A percentile compares a stretch with the other conserved stretches of the same genome.
phyloP scores from a whole-genome alignment of 176 grass and related monocot species.

The Hyparrhenia diplandra region DNA sequence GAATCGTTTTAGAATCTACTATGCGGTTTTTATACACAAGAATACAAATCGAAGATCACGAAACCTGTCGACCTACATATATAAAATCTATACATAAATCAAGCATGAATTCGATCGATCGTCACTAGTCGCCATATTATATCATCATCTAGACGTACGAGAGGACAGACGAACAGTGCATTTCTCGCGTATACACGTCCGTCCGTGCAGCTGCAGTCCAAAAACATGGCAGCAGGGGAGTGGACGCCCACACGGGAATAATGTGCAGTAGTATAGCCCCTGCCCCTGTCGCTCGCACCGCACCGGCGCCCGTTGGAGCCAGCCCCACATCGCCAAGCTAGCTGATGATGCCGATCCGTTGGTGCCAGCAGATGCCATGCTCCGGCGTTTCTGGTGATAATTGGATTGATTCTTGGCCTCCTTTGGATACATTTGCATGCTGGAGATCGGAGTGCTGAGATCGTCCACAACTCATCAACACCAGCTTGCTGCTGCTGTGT shows the following conservation, averaged over 20 bases:
- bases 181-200: neutral
- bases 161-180: neutral
- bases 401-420: neutral
- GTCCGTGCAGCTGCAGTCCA: too few species aligned
- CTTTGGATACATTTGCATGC: constrained; percentile 29
- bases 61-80: neutral
- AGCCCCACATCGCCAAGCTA: neutral
- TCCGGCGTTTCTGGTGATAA: neutral
- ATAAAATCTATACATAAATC: neutral
- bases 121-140: neutral
- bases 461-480: neutral
- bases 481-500: neutral
- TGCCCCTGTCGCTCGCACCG: neutral
- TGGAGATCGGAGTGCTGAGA: constrained; percentile 11
- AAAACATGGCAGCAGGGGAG: neutral
- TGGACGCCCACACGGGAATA: constrained; percentile 33
- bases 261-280: neutral
- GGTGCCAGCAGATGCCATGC: neutral
- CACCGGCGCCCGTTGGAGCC: neutral
- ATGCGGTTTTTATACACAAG: neutral
- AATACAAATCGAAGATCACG: neutral
- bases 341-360: neutral
- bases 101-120: neutral
- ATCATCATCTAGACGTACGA: too few species aligned
- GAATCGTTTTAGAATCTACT: neutral